phyloP scores from a whole-genome alignment of 345 rosid genomes.

The Populus davidiana region DNA sequence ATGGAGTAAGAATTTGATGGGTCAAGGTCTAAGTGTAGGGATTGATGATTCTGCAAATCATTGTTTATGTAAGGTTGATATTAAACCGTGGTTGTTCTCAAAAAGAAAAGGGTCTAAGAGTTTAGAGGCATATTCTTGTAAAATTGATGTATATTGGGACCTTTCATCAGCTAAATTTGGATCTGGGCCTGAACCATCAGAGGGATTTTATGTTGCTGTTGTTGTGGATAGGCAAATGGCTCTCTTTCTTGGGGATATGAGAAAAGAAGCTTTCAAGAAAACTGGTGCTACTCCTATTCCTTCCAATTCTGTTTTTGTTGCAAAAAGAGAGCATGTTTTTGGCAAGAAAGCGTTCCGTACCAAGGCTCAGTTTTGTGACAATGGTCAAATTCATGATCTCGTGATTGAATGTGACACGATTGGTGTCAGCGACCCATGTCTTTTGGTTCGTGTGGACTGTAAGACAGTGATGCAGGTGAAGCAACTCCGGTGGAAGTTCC shows the following conservation, averaged over 20 bases:
- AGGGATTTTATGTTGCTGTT: slow-evolving; percentile 74
- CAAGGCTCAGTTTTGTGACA: slow-evolving; percentile 66
- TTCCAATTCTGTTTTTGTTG: slow-evolving; percentile 48
- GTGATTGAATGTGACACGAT: slow-evolving; percentile 62
- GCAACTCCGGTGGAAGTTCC: slow-evolving; percentile 78
- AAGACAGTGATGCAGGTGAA: slow-evolving; percentile 77
- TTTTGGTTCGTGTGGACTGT: slow-evolving; percentile 68
- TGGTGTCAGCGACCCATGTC: slow-evolving; percentile 58
- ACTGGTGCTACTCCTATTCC: slow-evolving; percentile 41
- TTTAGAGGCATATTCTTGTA: slow-evolving; percentile 64
- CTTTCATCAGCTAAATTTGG: slow-evolving; percentile 79
- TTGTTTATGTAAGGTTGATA: slow-evolving; percentile 84
- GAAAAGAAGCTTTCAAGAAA: slow-evolving; percentile 82
- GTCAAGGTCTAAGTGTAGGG: slow-evolving; percentile 72
- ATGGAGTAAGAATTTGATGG: slow-evolving; percentile 93
- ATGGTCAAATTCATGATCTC: slow-evolving; percentile 63
- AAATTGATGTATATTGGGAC: slow-evolving; percentile 79
- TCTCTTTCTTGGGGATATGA: slow-evolving; percentile 88
- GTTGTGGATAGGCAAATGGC: slow-evolving; percentile 70
- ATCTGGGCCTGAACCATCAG: slow-evolving; percentile 82
- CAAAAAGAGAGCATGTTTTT: slow-evolving; percentile 77
- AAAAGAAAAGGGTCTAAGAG: slow-evolving; percentile 89
- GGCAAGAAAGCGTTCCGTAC: slow-evolving; percentile 69
- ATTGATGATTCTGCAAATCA: slow-evolving; percentile 73
- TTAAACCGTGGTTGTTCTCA: slow-evolving; percentile 91